Conservation (phyloP, 805 yeast genomes). For the Myxozyma geophila region DNA sequence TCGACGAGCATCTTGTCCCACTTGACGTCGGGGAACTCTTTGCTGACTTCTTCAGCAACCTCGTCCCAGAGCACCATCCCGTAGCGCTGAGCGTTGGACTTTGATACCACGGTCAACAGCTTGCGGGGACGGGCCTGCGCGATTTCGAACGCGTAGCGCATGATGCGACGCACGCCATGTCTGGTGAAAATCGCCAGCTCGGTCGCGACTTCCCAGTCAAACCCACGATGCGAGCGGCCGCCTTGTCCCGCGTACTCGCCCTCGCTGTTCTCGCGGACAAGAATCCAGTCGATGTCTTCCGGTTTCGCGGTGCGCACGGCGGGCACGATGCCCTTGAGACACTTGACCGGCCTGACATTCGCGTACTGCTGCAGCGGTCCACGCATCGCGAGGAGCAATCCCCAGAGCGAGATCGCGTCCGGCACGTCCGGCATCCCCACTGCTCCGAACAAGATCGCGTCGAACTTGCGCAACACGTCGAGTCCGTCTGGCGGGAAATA, state of each 20-base stretch:
- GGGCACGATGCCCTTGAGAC: constrained; percentile 24
- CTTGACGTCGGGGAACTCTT: constrained; percentile 36
- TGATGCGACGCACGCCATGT: constrained; percentile 32
- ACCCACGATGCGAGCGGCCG: constrained; percentile 36
- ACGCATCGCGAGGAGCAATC: constrained; percentile 28
- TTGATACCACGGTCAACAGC: constrained; percentile 34
- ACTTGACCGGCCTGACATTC: constrained; percentile 33
- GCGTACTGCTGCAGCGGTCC: constrained; percentile 34
- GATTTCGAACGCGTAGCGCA: constrained; percentile 33
- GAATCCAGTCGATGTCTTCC: constrained; percentile 26
- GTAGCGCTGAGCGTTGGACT: constrained; percentile 33
- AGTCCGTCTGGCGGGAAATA: constrained; percentile 34
- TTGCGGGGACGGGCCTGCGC: constrained; percentile 31
- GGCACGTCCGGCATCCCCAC: constrained; percentile 37
- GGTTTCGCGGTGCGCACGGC: constrained; percentile 15
- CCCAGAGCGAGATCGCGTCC: constrained; percentile 36
- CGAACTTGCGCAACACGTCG: constrained; percentile 22
- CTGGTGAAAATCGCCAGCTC: constrained; percentile 37
- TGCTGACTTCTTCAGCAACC: constrained; percentile 31
- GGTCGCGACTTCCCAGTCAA: constrained; percentile 36
- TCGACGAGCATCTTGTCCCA: constrained; percentile 38
- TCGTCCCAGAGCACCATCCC: constrained; percentile 38
- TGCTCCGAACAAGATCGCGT: constrained; percentile 35
- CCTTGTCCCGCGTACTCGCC: constrained; percentile 39
- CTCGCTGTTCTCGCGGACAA: constrained; percentile 35